phyloP scores from a whole-genome alignment of 139 green algal genomes.

The Yamagishiella unicocca region DNA sequence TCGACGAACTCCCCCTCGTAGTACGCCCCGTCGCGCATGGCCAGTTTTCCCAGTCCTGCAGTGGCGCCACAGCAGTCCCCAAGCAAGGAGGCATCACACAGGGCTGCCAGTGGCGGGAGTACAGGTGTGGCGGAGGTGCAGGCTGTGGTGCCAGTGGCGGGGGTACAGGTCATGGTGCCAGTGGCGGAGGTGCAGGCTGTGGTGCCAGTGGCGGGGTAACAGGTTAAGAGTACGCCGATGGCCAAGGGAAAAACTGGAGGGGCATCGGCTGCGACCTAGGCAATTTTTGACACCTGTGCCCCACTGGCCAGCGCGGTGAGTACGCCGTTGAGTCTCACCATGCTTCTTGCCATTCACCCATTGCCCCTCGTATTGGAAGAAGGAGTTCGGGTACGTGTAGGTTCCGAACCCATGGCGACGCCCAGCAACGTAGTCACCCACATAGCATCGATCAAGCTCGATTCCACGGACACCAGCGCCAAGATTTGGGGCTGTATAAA shows the following conservation, averaged over 20 bases:
- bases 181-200: too few relatives aligned
- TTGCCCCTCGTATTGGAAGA: slow-evolving; percentile 58
- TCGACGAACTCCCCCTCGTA: slow-evolving; percentile 53
- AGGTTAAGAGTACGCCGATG: too few relatives aligned
- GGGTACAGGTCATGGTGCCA: too few relatives aligned
- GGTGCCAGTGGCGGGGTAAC: too few relatives aligned
- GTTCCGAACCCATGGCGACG: slow-evolving; percentile 47
- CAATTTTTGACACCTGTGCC: too few relatives aligned
- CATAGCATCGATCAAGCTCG: slow-evolving; percentile 56
- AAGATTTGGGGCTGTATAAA: slow-evolving; percentile 28
- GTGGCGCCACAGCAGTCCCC: background rate
- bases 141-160: background rate
- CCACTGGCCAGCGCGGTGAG: too few relatives aligned
- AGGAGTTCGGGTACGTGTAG: slow-evolving; percentile 48
- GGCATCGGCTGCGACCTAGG: too few relatives aligned
- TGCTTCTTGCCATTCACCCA: slow-evolving; percentile 61
- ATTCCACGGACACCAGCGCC: slow-evolving; percentile 26
- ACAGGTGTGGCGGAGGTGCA: background rate
- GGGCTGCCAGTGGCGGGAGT: too few relatives aligned
- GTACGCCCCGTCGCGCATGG: slow-evolving; percentile 52
- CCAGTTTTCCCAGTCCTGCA: slow-evolving; percentile 53
- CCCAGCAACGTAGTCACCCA: slow-evolving; percentile 42
- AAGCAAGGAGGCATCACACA: too few relatives aligned
- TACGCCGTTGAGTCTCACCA: too few relatives aligned
- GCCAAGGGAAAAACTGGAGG: too few relatives aligned